A percentile compares a stretch with the other conserved stretches of the same genome.
phyloP scores from a whole-genome alignment of 164 flowering plant genomes.

The Magnolia officinalis region DNA sequence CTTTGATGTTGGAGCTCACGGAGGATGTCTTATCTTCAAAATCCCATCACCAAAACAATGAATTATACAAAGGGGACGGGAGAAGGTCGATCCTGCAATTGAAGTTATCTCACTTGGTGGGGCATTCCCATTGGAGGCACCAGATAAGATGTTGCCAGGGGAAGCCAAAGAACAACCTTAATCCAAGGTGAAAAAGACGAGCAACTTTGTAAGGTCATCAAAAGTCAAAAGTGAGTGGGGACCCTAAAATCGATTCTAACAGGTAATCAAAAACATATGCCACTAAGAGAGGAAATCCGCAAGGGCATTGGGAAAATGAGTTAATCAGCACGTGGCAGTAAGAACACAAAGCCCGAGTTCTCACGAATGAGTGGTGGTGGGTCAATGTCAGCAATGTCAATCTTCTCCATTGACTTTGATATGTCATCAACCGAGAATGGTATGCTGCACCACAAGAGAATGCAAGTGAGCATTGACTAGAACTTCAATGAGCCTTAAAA shows the following conservation, averaged over 20 bases:
- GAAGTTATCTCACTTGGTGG: neutral
- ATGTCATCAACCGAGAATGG: constrained; percentile 93
- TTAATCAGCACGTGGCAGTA: constrained; percentile 63
- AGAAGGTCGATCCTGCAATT: neutral
- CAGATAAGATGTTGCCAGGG: neutral
- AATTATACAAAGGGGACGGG: constrained; percentile 1
- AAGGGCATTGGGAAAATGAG: neutral
- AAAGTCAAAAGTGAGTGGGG: neutral
- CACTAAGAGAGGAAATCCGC: neutral
- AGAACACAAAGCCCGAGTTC: constrained; percentile 86
- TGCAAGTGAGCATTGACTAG: neutral
- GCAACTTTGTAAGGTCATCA: neutral
- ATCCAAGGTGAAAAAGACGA: neutral
- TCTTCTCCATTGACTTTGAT: constrained; percentile 93
- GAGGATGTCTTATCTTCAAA: neutral
- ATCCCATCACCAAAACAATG: constrained; percentile 1
- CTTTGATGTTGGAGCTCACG: neutral
- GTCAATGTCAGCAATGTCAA: constrained; percentile 74
- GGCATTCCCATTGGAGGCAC: neutral
- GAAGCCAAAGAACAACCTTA: neutral
- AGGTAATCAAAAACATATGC: neutral
- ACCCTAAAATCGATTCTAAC: neutral
- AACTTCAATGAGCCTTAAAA: neutral
- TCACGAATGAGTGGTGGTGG: constrained; percentile 92
- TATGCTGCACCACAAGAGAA: constrained; percentile 55